These are phyloP conservation scores for Colletotrichum spaethianum DNA, from an alignment of 2,329 filamentous ascomycete genomes.

Conservation along the genomic window DNA sequence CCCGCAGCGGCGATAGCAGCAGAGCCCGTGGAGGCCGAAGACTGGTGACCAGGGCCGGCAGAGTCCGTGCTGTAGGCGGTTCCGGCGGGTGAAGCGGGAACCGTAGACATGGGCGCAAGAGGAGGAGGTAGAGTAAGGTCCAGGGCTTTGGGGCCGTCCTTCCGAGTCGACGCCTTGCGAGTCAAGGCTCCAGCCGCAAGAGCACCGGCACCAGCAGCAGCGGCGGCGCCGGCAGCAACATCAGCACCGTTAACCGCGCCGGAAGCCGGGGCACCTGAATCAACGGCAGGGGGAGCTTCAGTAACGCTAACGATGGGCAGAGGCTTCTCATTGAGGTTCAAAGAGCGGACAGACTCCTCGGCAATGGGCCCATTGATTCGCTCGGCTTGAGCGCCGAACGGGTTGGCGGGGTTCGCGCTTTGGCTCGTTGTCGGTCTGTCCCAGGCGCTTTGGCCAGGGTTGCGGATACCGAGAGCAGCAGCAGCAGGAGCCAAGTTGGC, in stretches of 20 bases:
- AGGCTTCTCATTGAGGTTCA: conserved; percentile 51
- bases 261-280: conserved; percentile 43
- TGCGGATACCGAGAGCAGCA: conserved; percentile 46
- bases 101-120: conserved; percentile 48
- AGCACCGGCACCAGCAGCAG: conserved; percentile 53
- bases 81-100: conserved; percentile 72
- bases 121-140: conserved; percentile 66
- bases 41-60: conserved; percentile 62
- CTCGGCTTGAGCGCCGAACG: conserved; percentile 77
- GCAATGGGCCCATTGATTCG: conserved; percentile 59
- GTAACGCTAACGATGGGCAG: conserved; percentile 20
- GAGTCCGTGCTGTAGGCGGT: conserved; percentile 75
- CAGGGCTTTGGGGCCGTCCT: conserved; percentile 64
- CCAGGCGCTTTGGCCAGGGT: conserved; percentile 57
- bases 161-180: conserved; percentile 71
- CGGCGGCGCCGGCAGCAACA: conserved; percentile 44
- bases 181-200: conserved; percentile 56
- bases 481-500: conserved; percentile 52
- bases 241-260: conserved; percentile 52
- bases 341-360: conserved; percentile 53
- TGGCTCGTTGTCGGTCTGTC: conserved; percentile 63
- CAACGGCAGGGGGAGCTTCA: conserved; percentile 3
- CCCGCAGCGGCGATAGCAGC: conserved; percentile 75
- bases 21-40: conserved; percentile 64
- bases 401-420: conserved; percentile 73